Percentiles rank a stretch among this genome's conserved stretches.
Evolutionary conservation across 352 stramenopile genomes (phyloP).

Genomic region (Plasmopara halstedii): DNA sequence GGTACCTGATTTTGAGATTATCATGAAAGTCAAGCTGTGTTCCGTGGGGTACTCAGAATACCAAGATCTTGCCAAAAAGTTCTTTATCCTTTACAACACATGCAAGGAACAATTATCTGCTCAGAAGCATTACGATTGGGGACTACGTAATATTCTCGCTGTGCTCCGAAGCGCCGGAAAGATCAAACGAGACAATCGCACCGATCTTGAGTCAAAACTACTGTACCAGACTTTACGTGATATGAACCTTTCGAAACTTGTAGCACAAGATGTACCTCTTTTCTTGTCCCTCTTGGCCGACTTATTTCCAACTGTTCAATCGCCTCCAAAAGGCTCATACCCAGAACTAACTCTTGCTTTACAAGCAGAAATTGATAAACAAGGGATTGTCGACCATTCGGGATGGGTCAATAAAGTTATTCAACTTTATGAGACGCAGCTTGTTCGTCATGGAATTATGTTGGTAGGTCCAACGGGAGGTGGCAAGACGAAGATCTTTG

Average conservation of each 20-base stretch:
- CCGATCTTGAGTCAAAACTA: conserved; percentile 82
- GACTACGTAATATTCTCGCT: conserved; percentile 85
- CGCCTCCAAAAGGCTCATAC: conserved; percentile 92
- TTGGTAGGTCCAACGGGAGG: conserved; percentile 95
- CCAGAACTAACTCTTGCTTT: conserved; percentile 90
- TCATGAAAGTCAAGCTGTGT: conserved; percentile 95
- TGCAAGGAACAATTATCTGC: conserved; percentile 89
- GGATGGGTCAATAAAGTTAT: conserved; percentile 95
- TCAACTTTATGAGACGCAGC: conserved; percentile 96
- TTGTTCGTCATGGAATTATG: conserved; percentile 98
- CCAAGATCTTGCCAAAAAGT: conserved; percentile 88
- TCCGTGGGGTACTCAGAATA: conserved; percentile 93
- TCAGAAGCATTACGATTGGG: conserved; percentile 92
- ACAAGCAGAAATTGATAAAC: conserved; percentile 85
- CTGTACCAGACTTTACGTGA: conserved; percentile 89
- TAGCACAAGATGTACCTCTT: conserved; percentile 96
- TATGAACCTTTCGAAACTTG: conserved; percentile 98
- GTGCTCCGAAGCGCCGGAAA: conserved; percentile 85
- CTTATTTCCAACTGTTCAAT: conserved; percentile 92
- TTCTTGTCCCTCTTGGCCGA: conserved; percentile 96
- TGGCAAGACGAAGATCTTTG: conserved; percentile 97
- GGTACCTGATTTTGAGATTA: conserved; percentile 90
- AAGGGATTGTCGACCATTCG: conserved; percentile 82
- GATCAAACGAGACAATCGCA: conserved; percentile 87
- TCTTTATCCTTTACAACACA: conserved; percentile 88